Base-by-base conservation (phyloP, 768 basidiomycete genomes). In the Pulveroboletus sp. region DNA sequence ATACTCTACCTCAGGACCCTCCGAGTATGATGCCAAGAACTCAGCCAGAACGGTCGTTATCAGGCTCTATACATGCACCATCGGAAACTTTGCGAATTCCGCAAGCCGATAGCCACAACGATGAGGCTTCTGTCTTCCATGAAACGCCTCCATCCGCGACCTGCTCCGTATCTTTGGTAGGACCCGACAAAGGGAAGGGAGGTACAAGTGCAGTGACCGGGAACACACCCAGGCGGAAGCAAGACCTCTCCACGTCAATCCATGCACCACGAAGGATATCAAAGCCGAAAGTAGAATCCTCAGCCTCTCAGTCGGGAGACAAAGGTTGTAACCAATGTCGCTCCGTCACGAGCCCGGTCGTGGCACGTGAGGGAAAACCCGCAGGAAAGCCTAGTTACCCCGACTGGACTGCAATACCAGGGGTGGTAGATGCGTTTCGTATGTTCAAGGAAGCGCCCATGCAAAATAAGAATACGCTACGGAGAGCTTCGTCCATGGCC, bases 371-470 rank as follows among this genome's bases (percentile, higher is more conserved):
- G 30, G 32, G 8, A 3, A 31, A 46, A 36, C 26, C 6, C 3
- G 11, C 26, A 21, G 27, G 27, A 3, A 46, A 50, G 10, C 39
- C 31, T 18, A 17, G 15, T 24, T 3, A 45, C 1, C 53, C 58
- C 8, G 43, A 63, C 35, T 60, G 61, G 51, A n/a, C 51, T 33
- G 49, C 56, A 10, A 53, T 60, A 51, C 53, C 56, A 40, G 59
- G 50, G 5, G 61, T 52, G 30, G 48, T 63, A 7, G 45, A 55
- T 24, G 48, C 51, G 27, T 57, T 51, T n/a, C 49, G 49, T 6
- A 53, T 37, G 40, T 54, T 63, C 46, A 57, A 51, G 51, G 36
- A 41, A 15, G 44, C 35, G 2, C n/a, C 53, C 3, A 33, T 30
- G 7, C 17, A 9, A 21, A 52, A 55, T 9, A 35, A n/a, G n/a